Evolutionary conservation across 345 rosid genomes (phyloP), one percentile per base, ranked within the genome.

Genomic region (Erodium maritimum): DNA sequence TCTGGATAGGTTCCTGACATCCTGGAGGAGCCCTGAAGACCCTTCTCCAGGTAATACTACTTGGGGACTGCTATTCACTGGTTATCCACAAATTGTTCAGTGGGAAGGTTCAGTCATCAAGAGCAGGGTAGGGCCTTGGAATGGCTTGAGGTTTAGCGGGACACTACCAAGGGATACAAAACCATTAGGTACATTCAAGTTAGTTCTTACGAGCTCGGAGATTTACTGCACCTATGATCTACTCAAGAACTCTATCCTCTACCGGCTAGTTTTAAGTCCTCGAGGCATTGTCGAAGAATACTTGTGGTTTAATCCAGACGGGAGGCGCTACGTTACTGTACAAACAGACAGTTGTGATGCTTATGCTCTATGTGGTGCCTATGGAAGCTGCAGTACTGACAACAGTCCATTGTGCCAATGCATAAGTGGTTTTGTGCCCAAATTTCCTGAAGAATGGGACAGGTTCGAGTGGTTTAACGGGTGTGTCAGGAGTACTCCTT

Each of bases 41-140:
- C 82, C 82, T 48, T 42, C 70, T 17, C 61, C 63, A 0, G 86
- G 86, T 25, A 25, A 25, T 25, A 2, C 3, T 25, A 25, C 33
- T 7, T 25, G 33, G 3, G 33, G 33, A 25, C 33, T 25, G 33
- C 33, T 25, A 3, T 48, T 33, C 9, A 53, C 16, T 1, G 85
- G 85, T 3, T 75, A 54, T 54, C 85, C 85, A 4, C 80, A 80
- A 55, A 5, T 67, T 19, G 63, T 78, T 20, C 18, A 79, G 12
- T 50, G 42, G 63, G 61, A 63, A 1, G 52, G 75, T 20, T 54
- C 67, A 0, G 23, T 16, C 1, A 57, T 65, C 37, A 33, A 33
- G 48, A 68, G 55, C 23, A 37, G 73, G 0, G 58, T 69, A 9
- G 88, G 84, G 5, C 69, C 80, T 6, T 82, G 85, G 88, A 82